These are phyloP conservation scores for Diaporthe helianthi DNA, from an alignment of 2,329 filamentous ascomycete species.

Conservation along the genomic window DNA sequence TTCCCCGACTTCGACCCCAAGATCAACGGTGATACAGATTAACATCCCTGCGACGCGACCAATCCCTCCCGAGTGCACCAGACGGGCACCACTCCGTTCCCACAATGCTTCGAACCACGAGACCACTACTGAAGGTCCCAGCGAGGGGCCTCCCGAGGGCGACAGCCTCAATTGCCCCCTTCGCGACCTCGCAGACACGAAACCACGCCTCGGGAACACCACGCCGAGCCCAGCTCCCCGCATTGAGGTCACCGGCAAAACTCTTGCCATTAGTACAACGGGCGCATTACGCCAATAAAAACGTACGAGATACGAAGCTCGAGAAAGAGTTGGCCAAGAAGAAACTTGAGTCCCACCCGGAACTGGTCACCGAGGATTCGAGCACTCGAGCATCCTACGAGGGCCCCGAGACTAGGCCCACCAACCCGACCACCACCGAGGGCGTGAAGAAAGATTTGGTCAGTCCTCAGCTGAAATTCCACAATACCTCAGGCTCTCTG, in stretches of 20 bases:
- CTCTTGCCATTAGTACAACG: slow-evolving; percentile 36
- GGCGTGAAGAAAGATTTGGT: slow-evolving; percentile 62
- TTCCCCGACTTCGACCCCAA: not conserved
- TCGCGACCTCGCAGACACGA: slow-evolving; percentile 13
- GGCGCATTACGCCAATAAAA: slow-evolving; percentile 41
- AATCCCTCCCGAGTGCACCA: not conserved
- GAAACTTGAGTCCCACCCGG: slow-evolving; percentile 66
- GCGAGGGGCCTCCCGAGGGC: slow-evolving; percentile 21
- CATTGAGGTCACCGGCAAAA: slow-evolving; percentile 12
- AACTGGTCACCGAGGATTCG: slow-evolving; percentile 66
- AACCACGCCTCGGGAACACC: not conserved
- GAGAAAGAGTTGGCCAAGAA: slow-evolving; percentile 62
- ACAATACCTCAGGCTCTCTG: not conserved
- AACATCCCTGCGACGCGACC: not conserved
- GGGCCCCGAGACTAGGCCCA: slow-evolving; percentile 33
- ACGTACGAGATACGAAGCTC: slow-evolving; percentile 58
- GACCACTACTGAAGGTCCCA: slow-evolving; percentile 29
- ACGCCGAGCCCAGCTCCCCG: slow-evolving; percentile 9
- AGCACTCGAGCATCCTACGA: slow-evolving; percentile 59
- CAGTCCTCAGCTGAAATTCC: slow-evolving; percentile 40
- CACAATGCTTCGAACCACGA: slow-evolving; percentile 35
- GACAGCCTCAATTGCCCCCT: slow-evolving; percentile 33
- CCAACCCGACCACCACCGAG: slow-evolving; percentile 41
- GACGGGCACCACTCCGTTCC: not conserved
- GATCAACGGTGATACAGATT: no score